phyloP scores from a whole-genome alignment of 2,329 filamentous ascomycete genomes.

The Fusarium caatingaense region DNA sequence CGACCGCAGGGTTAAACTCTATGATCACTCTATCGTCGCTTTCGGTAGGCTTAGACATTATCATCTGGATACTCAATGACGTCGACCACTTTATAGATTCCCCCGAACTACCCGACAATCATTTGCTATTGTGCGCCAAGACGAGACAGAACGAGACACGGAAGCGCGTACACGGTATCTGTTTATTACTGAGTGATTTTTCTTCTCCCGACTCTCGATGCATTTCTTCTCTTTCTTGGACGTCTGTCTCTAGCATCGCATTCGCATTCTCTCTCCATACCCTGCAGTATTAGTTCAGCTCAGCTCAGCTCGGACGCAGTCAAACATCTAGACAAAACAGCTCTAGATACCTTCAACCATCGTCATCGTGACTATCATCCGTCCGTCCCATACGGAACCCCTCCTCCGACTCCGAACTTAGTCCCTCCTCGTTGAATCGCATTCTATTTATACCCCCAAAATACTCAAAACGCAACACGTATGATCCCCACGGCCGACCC shows the following conservation, averaged over 20 bases:
- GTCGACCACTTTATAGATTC: conserved; percentile 34
- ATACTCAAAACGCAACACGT: conserved; percentile 23
- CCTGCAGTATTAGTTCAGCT: neutral
- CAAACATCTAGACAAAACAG: neutral
- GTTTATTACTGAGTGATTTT: conserved; percentile 15
- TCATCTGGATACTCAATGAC: conserved; percentile 38
- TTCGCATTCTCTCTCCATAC: neutral
- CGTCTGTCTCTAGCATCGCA: neutral
- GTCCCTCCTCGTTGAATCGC: conserved; percentile 16
- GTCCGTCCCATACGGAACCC: conserved; percentile 1
- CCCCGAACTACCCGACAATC: conserved; percentile 25
- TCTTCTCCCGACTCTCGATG: neutral
- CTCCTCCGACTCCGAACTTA: conserved; percentile 6
- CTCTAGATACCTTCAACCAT: conserved; percentile 23
- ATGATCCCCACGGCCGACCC: conserved; percentile 43
- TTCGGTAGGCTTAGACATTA: conserved; percentile 27
- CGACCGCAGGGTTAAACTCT: conserved; percentile 19
- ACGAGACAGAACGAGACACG: conserved; percentile 16
- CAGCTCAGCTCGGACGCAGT: neutral
- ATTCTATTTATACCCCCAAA: conserved; percentile 15
- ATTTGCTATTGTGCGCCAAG: conserved; percentile 13
- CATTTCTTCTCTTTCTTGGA: neutral
- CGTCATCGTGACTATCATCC: conserved; percentile 6
- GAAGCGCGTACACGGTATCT: neutral
- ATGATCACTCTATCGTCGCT: conserved; percentile 34